Percentiles rank a stretch among this genome's conserved stretches.
Conservation (phyloP, 352 stramenopile genomes). For the Phytophthora constricta region DNA sequence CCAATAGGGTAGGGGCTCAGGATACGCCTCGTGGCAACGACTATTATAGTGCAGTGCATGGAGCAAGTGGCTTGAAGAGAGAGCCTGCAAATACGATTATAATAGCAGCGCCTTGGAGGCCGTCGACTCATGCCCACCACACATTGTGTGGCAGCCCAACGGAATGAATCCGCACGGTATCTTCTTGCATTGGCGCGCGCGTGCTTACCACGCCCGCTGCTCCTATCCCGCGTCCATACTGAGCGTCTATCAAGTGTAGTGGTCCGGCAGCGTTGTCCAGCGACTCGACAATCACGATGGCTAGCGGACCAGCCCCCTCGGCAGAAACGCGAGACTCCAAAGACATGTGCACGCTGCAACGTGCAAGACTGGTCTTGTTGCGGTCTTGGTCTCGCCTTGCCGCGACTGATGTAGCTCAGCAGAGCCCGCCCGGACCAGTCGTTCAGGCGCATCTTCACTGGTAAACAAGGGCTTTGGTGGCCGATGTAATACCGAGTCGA, state of each 20-base stretch:
- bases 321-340: constrained; percentile 23
- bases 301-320: constrained; percentile 12
- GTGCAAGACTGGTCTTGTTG: no score
- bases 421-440: constrained; percentile 9
- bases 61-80: no score
- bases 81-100: not conserved
- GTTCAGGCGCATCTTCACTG: constrained; percentile 10
- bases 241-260: not conserved
- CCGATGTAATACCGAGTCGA: not conserved
- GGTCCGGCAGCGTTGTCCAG: not conserved
- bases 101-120: not conserved
- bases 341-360: not conserved
- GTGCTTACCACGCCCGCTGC: constrained; percentile 32
- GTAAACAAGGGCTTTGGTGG: not conserved
- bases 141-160: constrained; percentile 4
- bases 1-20: no score
- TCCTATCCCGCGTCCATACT: constrained; percentile 5
- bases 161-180: constrained; percentile 21
- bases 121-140: not conserved
- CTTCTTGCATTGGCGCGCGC: constrained; percentile 9
- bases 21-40: not conserved
- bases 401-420: no score
- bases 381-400: no score
- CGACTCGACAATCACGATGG: not conserved
- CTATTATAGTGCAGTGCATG: not conserved